phyloP scores from a whole-genome alignment of 169 alveolate species.

The Plasmodium relictum region DNA sequence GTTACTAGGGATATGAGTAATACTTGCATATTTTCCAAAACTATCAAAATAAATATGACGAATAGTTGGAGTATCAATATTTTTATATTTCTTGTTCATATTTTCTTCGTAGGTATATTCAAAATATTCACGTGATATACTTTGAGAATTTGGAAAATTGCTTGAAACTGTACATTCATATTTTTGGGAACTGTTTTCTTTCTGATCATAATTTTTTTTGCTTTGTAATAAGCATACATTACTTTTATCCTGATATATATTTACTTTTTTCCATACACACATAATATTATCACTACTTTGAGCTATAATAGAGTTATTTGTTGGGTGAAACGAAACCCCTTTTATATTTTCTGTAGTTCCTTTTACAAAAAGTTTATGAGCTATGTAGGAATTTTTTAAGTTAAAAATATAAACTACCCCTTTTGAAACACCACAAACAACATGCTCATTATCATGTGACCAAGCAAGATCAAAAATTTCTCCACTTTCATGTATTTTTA shows the following conservation, averaged over 20 bases:
- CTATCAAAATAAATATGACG: conserved; percentile 71
- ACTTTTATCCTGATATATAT: conserved; percentile 2
- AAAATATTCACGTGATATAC: conserved; percentile 32
- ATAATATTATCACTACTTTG: conserved; percentile 74
- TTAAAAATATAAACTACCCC: conserved; percentile 58
- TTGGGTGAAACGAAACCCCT: conserved; percentile 71
- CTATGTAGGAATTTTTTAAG: conserved; percentile 19
- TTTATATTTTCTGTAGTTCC: conserved; percentile 72
- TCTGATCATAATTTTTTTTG: conserved; percentile 2
- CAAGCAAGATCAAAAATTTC: conserved; percentile 70
- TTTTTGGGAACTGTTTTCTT: not conserved
- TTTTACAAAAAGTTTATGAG: conserved; percentile 62
- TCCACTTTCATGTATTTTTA: conserved; percentile 63
- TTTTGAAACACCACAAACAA: conserved; percentile 69
- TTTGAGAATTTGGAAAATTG: not conserved
- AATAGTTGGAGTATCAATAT: conserved; percentile 72
- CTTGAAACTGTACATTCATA: conserved; percentile 1
- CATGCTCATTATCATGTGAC: conserved; percentile 70
- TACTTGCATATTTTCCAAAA: conserved; percentile 56
- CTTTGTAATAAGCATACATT: not conserved
- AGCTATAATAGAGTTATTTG: conserved; percentile 44
- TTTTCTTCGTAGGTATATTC: conserved; percentile 65
- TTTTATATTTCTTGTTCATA: conserved; percentile 56
- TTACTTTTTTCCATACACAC: conserved; percentile 57
- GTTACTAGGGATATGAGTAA: conserved; percentile 63